Evolutionary conservation across 192 early-diverging fungal species (phyloP).

Genomic region (Coemansia sp.): DNA sequence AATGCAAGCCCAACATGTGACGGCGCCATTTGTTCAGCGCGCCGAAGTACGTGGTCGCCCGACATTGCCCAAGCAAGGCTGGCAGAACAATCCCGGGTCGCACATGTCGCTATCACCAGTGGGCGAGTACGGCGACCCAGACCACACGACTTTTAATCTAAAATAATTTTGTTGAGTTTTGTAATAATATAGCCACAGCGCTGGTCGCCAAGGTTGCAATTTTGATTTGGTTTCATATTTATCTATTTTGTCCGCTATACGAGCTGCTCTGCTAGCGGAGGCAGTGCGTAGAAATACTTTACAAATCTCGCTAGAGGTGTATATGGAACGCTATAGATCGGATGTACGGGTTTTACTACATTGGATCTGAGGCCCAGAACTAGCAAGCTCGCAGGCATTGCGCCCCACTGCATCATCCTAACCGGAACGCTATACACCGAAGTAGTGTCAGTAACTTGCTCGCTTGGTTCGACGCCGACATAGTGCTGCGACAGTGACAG

Average conservation of each 20-base stretch:
- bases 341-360: constrained; percentile 37
- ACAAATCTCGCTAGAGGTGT: constrained; percentile 32
- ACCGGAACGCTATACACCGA: constrained; percentile 41
- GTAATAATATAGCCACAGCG: background rate
- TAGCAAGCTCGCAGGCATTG: constrained; percentile 6
- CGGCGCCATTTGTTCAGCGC: constrained; percentile 18
- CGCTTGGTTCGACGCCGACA: constrained; percentile 44
- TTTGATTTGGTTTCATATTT: background rate
- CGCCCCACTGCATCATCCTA: constrained; percentile 52
- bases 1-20: constrained; percentile 20
- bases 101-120: background rate
- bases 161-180: background rate
- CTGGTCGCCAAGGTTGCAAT: background rate
- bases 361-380: constrained; percentile 30
- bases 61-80: background rate
- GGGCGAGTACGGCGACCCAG: background rate
- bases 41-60: constrained; percentile 17
- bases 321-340: constrained; percentile 40
- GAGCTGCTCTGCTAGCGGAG: constrained; percentile 23
- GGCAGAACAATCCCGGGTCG: background rate
- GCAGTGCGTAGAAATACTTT: constrained; percentile 43
- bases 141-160: background rate
- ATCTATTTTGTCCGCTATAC: background rate
- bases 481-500: constrained; percentile 83
- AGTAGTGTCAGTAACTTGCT: constrained; percentile 12